These are phyloP conservation scores for Rhododendron vialii DNA, from an alignment of 148 eudicot species.

Conservation along the genomic window DNA sequence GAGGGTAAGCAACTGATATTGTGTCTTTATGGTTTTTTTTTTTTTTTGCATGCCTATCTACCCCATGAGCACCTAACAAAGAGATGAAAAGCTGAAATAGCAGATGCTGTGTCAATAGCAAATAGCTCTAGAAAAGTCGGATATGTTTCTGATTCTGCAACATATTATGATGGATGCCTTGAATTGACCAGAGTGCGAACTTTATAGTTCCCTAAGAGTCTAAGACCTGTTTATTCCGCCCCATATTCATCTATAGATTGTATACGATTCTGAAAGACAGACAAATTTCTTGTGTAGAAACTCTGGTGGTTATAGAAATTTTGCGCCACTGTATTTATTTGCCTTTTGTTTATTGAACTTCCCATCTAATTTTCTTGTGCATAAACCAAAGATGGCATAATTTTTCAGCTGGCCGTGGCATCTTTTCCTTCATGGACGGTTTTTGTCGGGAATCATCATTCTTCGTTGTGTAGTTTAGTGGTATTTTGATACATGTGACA, in stretches of 20 bases:
- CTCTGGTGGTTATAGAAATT: background rate
- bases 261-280: background rate
- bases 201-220: background rate
- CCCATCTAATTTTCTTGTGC: background rate
- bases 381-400: background rate
- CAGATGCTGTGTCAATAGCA: background rate
- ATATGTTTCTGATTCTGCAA: background rate
- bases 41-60: background rate
- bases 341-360: background rate
- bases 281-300: background rate
- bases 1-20: constrained; percentile 49
- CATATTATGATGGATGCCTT: background rate
- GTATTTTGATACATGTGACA: background rate
- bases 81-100: background rate
- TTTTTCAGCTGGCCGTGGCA: background rate
- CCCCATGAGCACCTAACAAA: background rate
- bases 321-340: background rate
- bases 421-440: background rate
- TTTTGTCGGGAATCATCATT: background rate
- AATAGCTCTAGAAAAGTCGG: background rate
- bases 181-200: background rate
- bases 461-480: background rate
- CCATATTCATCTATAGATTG: background rate
- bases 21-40: background rate
- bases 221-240: background rate